These are phyloP conservation scores for Trichoderma polysporum DNA, from an alignment of 2,329 filamentous ascomycete species.

Conservation along the genomic window DNA sequence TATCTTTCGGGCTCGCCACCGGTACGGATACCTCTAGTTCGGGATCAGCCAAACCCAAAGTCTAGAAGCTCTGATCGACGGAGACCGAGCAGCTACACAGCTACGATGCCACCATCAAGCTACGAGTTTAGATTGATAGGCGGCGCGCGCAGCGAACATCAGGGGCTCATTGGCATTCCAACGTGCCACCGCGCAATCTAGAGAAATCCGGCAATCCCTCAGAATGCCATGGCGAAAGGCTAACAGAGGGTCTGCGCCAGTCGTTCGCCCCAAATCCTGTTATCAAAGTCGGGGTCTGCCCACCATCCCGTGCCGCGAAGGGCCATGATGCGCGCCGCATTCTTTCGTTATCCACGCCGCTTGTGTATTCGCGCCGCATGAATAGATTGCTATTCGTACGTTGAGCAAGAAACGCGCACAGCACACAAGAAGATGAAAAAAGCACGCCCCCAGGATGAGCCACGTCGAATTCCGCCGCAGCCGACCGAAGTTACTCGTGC, in stretches of 20 bases:
- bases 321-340: conserved; percentile 9
- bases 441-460: neutral
- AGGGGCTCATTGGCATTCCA: conserved; percentile 15
- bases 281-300: conserved; percentile 17
- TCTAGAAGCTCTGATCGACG: conserved; percentile 18
- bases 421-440: neutral
- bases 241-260: neutral
- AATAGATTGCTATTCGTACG: neutral
- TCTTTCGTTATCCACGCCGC: neutral
- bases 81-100: neutral
- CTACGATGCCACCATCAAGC: neutral
- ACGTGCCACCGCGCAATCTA: conserved; percentile 7
- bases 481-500: neutral
- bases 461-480: conserved; percentile 10
- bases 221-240: neutral
- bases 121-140: neutral
- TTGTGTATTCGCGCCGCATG: neutral
- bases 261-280: too few species aligned
- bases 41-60: neutral
- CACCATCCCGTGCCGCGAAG: conserved; percentile 7
- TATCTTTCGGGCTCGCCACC: neutral
- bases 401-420: neutral
- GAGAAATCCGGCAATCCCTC: neutral
- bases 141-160: neutral
- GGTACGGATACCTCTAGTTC: neutral